Evolutionary conservation across 2,329 filamentous ascomycete genomes (phyloP), one percentile per base, ranked within the genome.

Genomic region (Ophiocordyceps camponoti-saundersi): DNA sequence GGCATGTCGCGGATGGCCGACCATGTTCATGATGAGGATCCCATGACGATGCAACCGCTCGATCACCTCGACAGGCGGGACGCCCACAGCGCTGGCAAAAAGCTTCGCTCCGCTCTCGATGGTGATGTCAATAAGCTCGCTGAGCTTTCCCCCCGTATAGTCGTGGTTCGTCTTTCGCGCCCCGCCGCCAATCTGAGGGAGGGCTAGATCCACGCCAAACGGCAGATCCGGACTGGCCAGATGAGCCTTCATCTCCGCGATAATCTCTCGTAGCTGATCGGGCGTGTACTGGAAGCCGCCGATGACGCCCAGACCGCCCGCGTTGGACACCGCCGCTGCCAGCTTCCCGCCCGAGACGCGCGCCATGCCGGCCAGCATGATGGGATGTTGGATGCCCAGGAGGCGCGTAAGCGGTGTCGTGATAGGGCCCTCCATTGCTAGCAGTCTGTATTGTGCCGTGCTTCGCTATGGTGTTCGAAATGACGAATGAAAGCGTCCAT

Each of bases 21-120:
- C 88, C 89, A 95, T 95, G 63, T 95, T 95, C 88, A 95, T 95
- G 34, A 95, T 73, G 49, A 93, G 60, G 40, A 96, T 84, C 0
- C 84, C 85, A 0, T 83, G 82, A 10, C 73, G 71, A 59, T 96
- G 90, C 42, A 96, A 70, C 43, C 79, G 68, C 54, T 85, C 79
- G 48, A 95, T 82, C 5, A 89, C 77, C 48, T 69, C 63, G 43
- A 69, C 68, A 0, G 89, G 86, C 16, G 90, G 90, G 21, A 95
- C 82, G 10, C 90, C 90, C 0, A 95, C 88, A 1, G 90, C 90
- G 46, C 73, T 80, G 41, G 95, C 87, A 59, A 96, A 95, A 44
- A 95, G 66, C 59, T 72, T 78, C 8, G 90, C 86, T n/a, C 85
- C 83, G 53, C 85, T 83, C 55, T 81, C 78, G 55, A 95, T 85